Base-by-base conservation (phyloP, 2,329 filamentous ascomycete genomes). In the Pyrenochaeta sp. region DNA sequence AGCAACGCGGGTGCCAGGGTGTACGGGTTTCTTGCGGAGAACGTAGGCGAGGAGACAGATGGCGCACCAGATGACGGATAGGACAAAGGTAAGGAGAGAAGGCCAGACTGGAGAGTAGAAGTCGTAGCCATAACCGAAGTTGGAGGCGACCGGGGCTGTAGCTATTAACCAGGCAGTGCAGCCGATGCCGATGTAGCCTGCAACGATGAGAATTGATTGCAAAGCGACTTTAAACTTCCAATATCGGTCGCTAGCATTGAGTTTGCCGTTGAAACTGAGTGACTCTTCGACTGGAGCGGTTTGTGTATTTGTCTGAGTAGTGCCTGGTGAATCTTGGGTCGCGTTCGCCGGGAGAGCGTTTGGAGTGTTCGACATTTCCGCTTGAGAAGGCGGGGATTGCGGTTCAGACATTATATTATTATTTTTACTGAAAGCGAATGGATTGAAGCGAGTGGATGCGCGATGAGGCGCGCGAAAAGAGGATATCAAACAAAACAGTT, bases 1-100 rank as follows among this genome's bases (percentile, higher is more conserved):
- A 10, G 68, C 58, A n/a, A 77, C 73, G 29, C 66, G 68, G 5
- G 60, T 46, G 15, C 74, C 73, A 3, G 74, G 73, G 49, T 76
- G 73, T 1, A 75, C 58, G 9, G 71, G 65, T 1, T 55, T 56
- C 37, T 67, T 64, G 44, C 65, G 64, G 10, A 66, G 17, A 20
- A 73, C 37, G 37, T 75, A 62, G 14, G 69, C 46, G 23, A 65
- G 18, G 18, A 74, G 54, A 57, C 66, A 71, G 3, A 67, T 44
- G 21, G 47, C 9, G 49, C 67, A 66, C 69, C 68, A 77, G 39
- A 73, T n/a, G 31, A 73, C 48, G 10, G 71, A 70, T 9, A 66
- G 40, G 17, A 49, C 43, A 46, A 74, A 69, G 7, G 74, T 73
- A 14, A 77, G 61, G 1, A 76, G 45, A 2, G 54, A 44, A 46